A percentile compares a stretch with the other conserved stretches of the same genome.
Conservation (phyloP, 768 basidiomycete species). For the Sistotremastrum suecicum region DNA sequence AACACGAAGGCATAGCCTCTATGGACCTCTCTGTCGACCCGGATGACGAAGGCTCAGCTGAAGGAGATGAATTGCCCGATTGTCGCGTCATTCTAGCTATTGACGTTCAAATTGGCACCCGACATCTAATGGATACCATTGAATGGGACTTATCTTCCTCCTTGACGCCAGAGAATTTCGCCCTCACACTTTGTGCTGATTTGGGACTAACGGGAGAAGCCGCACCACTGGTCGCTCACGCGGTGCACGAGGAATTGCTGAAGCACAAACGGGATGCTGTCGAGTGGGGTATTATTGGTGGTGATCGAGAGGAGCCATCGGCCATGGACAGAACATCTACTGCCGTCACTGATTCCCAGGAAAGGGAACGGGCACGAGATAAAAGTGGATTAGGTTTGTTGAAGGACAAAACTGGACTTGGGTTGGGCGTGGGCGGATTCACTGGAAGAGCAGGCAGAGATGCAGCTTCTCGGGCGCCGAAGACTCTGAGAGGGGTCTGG, state of each 20-base stretch:
- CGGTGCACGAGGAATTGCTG: conserved; percentile 88
- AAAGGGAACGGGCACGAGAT: conserved; percentile 24
- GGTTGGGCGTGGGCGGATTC: conserved; percentile 28
- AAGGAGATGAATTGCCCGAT: conserved; percentile 47
- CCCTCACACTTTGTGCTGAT: conserved; percentile 65
- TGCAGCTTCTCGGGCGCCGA: conserved; percentile 53
- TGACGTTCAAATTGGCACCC: conserved; percentile 89
- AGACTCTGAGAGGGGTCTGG: conserved; percentile 79
- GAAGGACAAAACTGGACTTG: conserved; percentile 75
- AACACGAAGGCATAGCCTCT: conserved; percentile 68
- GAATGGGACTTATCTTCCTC: conserved; percentile 97
- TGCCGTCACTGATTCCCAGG: conserved; percentile 12
- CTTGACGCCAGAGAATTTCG: conserved; percentile 79
- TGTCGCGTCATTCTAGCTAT: conserved; percentile 83
- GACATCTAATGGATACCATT: conserved; percentile 88
- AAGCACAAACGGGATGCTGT: conserved; percentile 92
- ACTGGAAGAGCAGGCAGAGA: conserved; percentile 69
- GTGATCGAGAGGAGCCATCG: conserved; percentile 23
- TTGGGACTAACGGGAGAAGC: conserved; percentile 84
- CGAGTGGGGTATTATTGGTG: conserved; percentile 82
- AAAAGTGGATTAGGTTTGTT: conserved; percentile 39
- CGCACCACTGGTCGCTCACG: conserved; percentile 77
- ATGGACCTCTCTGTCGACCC: conserved; percentile 60
- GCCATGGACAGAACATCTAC: conserved; percentile 11
- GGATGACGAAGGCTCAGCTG: conserved; percentile 23